Percentiles rank a stretch among this genome's conserved stretches.
phyloP scores from a whole-genome alignment of 129 eudicot species.

The Smallanthus sonchifolius region DNA sequence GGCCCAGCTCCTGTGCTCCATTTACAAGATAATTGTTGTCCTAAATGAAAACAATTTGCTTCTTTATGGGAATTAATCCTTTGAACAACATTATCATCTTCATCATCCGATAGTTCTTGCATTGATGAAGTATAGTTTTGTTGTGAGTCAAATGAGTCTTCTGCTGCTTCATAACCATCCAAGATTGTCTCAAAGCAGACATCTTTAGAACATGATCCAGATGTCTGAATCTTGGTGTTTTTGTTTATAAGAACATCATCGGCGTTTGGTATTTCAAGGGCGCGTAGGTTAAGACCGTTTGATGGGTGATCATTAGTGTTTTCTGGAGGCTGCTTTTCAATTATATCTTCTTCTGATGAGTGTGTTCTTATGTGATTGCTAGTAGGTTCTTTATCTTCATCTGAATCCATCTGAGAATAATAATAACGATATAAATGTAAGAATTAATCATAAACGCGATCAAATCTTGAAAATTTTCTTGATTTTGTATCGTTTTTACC shows the following conservation, averaged over 20 bases:
- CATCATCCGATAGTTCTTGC: constrained; percentile 19
- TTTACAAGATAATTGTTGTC: constrained; percentile 35
- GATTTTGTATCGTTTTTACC: constrained; percentile 29
- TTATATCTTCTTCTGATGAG: constrained; percentile 73
- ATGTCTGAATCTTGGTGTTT: constrained; percentile 4
- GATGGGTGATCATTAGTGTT: constrained; percentile 14
- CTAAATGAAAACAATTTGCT: constrained; percentile 31
- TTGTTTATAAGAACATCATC: constrained; percentile 24
- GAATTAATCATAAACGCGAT: not conserved
- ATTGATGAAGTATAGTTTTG: constrained; percentile 9
- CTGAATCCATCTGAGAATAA: constrained; percentile 65
- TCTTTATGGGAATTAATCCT: constrained; percentile 38
- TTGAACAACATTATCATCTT: constrained; percentile 26
- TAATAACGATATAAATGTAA: not conserved
- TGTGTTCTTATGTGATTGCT: constrained; percentile 46
- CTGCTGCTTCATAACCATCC: constrained; percentile 33
- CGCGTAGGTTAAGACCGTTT: constrained; percentile 22
- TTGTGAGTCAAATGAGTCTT: constrained; percentile 23
- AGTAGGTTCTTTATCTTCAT: constrained; percentile 62
- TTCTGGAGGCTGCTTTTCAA: constrained; percentile 27
- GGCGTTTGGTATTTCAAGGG: constrained; percentile 53
- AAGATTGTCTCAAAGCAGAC: constrained; percentile 12
- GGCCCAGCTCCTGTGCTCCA: constrained; percentile 64
- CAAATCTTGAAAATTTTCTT: constrained; percentile 8
- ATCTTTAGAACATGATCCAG: constrained; percentile 1